Conservation (phyloP, 2,329 filamentous ascomycete genomes). For the Rutstroemia sp. region DNA sequence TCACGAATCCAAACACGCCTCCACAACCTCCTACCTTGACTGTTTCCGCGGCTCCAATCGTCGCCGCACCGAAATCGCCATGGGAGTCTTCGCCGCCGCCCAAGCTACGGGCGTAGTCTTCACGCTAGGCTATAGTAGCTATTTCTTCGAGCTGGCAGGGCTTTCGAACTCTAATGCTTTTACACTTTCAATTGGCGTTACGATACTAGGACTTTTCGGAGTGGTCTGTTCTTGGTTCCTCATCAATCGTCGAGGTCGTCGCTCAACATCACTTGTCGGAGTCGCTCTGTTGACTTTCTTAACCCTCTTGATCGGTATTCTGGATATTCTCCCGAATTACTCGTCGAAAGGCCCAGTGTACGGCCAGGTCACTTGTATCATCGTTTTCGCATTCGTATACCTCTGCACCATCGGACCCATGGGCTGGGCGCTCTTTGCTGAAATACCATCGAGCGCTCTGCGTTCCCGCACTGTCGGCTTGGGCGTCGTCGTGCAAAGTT, state of each 20-base stretch:
- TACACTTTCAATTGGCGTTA: constrained; percentile 14
- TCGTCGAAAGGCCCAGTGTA: background rate
- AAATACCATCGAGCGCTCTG: constrained; percentile 1
- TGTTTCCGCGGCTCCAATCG: constrained; percentile 21
- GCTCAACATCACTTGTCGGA: constrained; percentile 5
- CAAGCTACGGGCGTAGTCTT: constrained; percentile 54
- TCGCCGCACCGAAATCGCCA: constrained; percentile 15
- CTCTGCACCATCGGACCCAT: constrained; percentile 5
- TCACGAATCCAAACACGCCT: constrained; percentile 14
- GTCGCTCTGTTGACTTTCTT: constrained; percentile 1
- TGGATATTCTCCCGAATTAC: constrained; percentile 7
- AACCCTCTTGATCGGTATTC: constrained; percentile 1
- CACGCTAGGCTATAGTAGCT: constrained; percentile 38
- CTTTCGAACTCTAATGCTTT: constrained; percentile 31
- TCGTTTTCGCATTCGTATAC: constrained; percentile 5
- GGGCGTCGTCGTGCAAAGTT: constrained; percentile 6
- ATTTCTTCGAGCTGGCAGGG: constrained; percentile 40
- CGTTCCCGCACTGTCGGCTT: constrained; percentile 5
- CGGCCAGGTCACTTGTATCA: constrained; percentile 6
- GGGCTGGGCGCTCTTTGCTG: constrained; percentile 8
- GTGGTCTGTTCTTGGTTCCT: constrained; percentile 9
- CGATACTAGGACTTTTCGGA: background rate
- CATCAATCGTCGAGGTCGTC: constrained; percentile 7
- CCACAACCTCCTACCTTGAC: constrained; percentile 13
- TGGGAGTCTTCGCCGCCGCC: constrained; percentile 29